phyloP scores from a whole-genome alignment of 2,329 filamentous ascomycete species.

The Claviceps pazoutovae region DNA sequence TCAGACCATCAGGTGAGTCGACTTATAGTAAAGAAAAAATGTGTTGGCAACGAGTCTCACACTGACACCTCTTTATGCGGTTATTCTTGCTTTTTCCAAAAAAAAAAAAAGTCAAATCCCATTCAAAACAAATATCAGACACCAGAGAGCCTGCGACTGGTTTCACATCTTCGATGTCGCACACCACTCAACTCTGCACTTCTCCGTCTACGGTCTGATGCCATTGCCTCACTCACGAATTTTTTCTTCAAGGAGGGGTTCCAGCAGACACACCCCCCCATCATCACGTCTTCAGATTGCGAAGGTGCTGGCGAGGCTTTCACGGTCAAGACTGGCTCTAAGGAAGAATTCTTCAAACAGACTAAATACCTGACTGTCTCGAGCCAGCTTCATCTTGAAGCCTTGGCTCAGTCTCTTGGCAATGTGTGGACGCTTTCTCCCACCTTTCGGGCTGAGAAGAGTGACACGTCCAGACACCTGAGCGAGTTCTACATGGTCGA shows the following conservation, averaged over 20 bases:
- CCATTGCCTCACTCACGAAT: constrained; percentile 55
- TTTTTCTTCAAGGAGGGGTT: constrained; percentile 63
- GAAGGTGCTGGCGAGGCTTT: constrained; percentile 96
- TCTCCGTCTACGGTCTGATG: constrained; percentile 69
- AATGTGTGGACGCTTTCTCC: constrained; percentile 91
- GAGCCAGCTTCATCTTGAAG: constrained; percentile 85
- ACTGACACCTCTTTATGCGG: constrained; percentile 8
- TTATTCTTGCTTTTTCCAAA: background rate
- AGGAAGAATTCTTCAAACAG: constrained; percentile 56
- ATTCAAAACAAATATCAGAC: constrained; percentile 95
- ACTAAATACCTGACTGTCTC: constrained; percentile 96
- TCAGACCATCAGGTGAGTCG: constrained; percentile 63
- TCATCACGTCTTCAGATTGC: constrained; percentile 93
- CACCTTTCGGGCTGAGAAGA: constrained; percentile 85
- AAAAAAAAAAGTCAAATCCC: constrained; percentile 61
- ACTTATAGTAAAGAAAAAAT: background rate
- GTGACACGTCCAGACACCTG: constrained; percentile 83
- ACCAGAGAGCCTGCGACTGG: constrained; percentile 71
- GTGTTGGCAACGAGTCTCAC: background rate
- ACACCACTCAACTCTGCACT: constrained; percentile 69
- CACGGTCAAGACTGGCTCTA: constrained; percentile 40
- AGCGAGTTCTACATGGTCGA: constrained; percentile 99
- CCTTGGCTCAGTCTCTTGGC: constrained; percentile 73
- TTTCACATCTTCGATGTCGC: constrained; percentile 76
- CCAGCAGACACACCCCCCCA: constrained; percentile 77